Evolutionary conservation across 768 basidiomycete species (phyloP).

Genomic region (Inosperma sp.): DNA sequence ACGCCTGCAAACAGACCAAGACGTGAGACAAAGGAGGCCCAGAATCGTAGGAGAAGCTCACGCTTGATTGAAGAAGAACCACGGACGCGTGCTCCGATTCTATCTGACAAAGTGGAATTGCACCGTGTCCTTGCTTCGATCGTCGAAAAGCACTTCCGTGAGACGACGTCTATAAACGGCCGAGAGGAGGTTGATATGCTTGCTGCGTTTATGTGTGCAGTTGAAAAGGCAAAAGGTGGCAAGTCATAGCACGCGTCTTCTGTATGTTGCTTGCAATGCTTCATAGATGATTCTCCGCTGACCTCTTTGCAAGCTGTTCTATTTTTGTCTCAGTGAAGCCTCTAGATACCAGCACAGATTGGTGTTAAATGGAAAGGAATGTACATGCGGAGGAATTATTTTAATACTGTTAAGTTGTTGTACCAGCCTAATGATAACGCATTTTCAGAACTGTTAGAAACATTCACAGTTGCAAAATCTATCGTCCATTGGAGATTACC

Average conservation of each 20-base stretch:
- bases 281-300: not conserved
- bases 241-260: slow-evolving; percentile 16
- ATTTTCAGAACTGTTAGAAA: too few relatives aligned
- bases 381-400: too few relatives aligned
- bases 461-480: too few relatives aligned
- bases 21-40: slow-evolving; percentile 56
- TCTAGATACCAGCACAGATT: too few relatives aligned
- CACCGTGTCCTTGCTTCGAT: slow-evolving; percentile 63
- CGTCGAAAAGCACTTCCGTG: slow-evolving; percentile 70
- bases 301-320: not conserved
- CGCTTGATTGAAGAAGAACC: slow-evolving; percentile 65
- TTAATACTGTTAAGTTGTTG: too few relatives aligned
- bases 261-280: not conserved
- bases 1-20: slow-evolving; percentile 72
- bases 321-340: too few relatives aligned
- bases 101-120: slow-evolving; percentile 66
- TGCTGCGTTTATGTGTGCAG: slow-evolving; percentile 72
- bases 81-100: slow-evolving; percentile 52
- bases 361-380: too few relatives aligned
- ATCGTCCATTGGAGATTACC: too few relatives aligned
- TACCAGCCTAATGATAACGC: too few relatives aligned
- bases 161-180: slow-evolving; percentile 43
- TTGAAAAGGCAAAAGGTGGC: slow-evolving; percentile 53
- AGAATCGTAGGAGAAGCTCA: slow-evolving; percentile 61
- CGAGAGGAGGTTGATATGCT: slow-evolving; percentile 79